phyloP scores from a whole-genome alignment of 192 early-diverging fungal genomes.

The Coemansia sp. region DNA sequence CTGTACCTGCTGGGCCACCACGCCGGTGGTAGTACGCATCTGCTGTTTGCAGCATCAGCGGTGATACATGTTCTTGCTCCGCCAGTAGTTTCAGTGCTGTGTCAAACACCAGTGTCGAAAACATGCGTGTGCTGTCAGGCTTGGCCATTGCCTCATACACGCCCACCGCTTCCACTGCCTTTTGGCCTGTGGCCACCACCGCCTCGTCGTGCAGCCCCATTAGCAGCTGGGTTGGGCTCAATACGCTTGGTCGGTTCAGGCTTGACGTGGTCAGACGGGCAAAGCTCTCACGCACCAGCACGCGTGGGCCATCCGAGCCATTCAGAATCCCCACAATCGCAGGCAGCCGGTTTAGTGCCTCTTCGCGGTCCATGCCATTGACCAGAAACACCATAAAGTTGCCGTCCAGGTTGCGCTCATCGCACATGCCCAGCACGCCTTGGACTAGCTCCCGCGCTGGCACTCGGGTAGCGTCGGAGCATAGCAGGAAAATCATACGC shows the following conservation, averaged over 20 bases:
- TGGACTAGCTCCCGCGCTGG: slow-evolving; percentile 40
- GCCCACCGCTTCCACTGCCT: slow-evolving; percentile 17
- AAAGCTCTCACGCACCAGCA: slow-evolving; percentile 28
- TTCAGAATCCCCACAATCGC: slow-evolving; percentile 25
- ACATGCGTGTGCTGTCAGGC: slow-evolving; percentile 20
- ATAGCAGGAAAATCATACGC: slow-evolving; percentile 26
- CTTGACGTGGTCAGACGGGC: slow-evolving; percentile 31
- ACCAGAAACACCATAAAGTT: slow-evolving; percentile 33
- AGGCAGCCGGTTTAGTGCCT: slow-evolving; percentile 14
- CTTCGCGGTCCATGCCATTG: slow-evolving; percentile 24
- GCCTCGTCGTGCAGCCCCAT: slow-evolving; percentile 33
- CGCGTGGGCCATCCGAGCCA: slow-evolving; percentile 8
- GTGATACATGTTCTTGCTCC: slow-evolving; percentile 23
- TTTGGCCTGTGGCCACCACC: neutral
- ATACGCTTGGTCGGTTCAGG: slow-evolving; percentile 28
- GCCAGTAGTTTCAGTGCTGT: slow-evolving; percentile 36
- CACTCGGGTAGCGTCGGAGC: slow-evolving; percentile 14
- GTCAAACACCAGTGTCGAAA: slow-evolving; percentile 21
- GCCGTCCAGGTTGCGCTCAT: slow-evolving; percentile 20
- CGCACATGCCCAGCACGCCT: slow-evolving; percentile 32
- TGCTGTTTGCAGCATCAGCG: slow-evolving; percentile 39
- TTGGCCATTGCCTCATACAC: slow-evolving; percentile 23
- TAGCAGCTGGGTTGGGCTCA: slow-evolving; percentile 50
- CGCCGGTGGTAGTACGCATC: slow-evolving; percentile 20
- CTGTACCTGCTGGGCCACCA: slow-evolving; percentile 23